These are phyloP conservation scores for Cichorium intybus DNA, from an alignment of 140 eudicot genomes.

Conservation along the genomic window DNA sequence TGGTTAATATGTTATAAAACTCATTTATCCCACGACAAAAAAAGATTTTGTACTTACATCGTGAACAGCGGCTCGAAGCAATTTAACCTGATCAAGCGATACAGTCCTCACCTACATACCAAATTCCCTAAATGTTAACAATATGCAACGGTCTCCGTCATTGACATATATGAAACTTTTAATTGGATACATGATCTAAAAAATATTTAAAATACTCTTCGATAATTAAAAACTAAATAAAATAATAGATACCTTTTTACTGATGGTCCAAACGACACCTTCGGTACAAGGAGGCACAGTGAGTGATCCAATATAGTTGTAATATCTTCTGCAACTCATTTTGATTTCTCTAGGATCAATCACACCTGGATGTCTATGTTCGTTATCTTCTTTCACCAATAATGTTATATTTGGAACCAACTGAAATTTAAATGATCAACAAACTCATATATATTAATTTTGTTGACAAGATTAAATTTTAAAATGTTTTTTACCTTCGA, in stretches of 20 bases:
- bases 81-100: constrained; percentile 48
- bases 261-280: constrained; percentile 72
- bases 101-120: constrained; percentile 51
- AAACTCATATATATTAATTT: not conserved
- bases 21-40: not conserved
- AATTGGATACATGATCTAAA: not conserved
- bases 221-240: not conserved
- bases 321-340: constrained; percentile 42
- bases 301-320: constrained; percentile 71
- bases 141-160: not conserved
- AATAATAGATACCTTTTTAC: constrained; percentile 41
- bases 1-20: too few relatives aligned
- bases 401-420: constrained; percentile 42
- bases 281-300: constrained; percentile 82
- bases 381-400: constrained; percentile 27
- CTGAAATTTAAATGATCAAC: constrained; percentile 27
- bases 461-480: not conserved
- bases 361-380: constrained; percentile 31
- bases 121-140: not conserved
- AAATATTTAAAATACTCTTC: not conserved
- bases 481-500: constrained; percentile 34
- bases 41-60: constrained; percentile 46
- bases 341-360: constrained; percentile 54
- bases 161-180: not conserved
- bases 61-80: constrained; percentile 60